Conservation (phyloP, 2,329 filamentous ascomycete genomes). For the Calycina herbarum region DNA sequence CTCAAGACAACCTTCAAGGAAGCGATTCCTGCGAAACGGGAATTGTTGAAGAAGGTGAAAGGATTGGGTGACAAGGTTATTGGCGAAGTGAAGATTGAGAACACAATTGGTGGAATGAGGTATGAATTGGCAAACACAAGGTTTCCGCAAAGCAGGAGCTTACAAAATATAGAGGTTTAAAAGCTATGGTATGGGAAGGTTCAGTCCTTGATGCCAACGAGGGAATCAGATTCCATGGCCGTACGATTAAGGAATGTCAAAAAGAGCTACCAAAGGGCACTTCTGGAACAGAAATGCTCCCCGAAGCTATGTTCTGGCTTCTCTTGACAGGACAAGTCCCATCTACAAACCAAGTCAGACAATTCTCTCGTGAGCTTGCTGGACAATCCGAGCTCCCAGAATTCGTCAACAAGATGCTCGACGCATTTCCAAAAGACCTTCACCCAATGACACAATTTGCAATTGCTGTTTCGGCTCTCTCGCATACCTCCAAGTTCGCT, state of each 20-base stretch:
- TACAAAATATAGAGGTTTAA: conserved; percentile 64
- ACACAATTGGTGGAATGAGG: conserved; percentile 94
- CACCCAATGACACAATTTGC: conserved; percentile 99
- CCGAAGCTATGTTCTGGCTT: conserved; percentile 99
- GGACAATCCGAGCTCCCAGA: conserved; percentile 79
- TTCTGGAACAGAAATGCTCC: conserved; percentile 92
- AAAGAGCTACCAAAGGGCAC: conserved; percentile 89
- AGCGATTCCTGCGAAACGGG: conserved; percentile 87
- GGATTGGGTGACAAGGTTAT: conserved; percentile 77
- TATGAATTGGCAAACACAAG: conserved; percentile 32
- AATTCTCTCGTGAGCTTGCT: conserved; percentile 81
- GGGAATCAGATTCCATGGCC: conserved; percentile 96
- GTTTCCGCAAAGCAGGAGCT: conserved; percentile 15
- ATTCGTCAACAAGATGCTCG: conserved; percentile 85
- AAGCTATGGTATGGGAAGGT: conserved; percentile 98
- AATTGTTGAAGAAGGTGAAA: conserved; percentile 93
- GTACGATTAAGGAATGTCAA: conserved; percentile 98
- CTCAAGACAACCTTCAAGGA: conserved; percentile 84
- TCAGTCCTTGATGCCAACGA: conserved; percentile 95
- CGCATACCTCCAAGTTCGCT: conserved; percentile 91
- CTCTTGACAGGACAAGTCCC: conserved; percentile 92
- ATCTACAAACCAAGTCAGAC: conserved; percentile 75
- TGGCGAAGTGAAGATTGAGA: conserved; percentile 91
- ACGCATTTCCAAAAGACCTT: conserved; percentile 83
- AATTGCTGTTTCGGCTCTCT: conserved; percentile 92